Percentiles rank a stretch among this genome's conserved stretches.
Evolutionary conservation across 306 rosid genomes (phyloP).

Genomic region (Fragaria nilgerrensis): DNA sequence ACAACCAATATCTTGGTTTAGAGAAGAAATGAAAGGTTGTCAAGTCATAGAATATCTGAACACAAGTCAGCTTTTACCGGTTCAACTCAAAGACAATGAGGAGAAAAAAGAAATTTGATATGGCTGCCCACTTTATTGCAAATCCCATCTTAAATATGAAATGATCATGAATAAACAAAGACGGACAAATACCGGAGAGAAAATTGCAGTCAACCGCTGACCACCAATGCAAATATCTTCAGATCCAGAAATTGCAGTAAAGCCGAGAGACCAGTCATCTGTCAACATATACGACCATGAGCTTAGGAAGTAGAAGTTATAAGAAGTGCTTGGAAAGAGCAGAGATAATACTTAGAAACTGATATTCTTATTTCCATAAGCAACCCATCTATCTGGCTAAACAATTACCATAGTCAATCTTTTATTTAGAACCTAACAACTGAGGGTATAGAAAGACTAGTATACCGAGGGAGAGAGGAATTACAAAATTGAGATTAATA

Average conservation of each 20-base stretch:
- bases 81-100: background rate
- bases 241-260: constrained; percentile 56
- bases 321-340: background rate
- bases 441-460: background rate
- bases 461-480: background rate
- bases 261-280: constrained; percentile 82
- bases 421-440: background rate
- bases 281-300: constrained; percentile 21
- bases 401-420: background rate
- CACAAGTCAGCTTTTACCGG: background rate
- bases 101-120: background rate
- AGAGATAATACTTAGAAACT: background rate
- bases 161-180: background rate
- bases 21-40: background rate
- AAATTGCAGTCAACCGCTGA: constrained; percentile 58
- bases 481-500: background rate
- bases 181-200: constrained; percentile 60
- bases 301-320: background rate
- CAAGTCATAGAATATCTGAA: background rate
- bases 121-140: background rate
- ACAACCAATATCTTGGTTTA: background rate
- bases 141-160: background rate
- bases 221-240: constrained; percentile 69
- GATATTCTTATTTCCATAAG: background rate
- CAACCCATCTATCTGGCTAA: constrained; percentile 2